phyloP scores from a whole-genome alignment of 2,329 filamentous ascomycete genomes.

The Penicillium sp. region DNA sequence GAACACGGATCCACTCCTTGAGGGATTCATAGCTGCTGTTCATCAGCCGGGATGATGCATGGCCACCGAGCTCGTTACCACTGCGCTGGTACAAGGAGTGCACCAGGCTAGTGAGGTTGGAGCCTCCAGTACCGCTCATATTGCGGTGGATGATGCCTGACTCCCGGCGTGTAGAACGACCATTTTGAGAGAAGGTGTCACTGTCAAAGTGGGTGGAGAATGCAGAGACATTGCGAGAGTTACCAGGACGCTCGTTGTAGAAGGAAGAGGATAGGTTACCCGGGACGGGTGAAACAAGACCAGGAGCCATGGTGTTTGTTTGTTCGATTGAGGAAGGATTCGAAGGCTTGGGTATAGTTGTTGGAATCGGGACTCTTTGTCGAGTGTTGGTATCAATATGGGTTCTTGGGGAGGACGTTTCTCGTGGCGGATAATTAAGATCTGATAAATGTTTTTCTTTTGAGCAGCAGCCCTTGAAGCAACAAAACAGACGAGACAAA shows the following conservation, averaged over 20 bases:
- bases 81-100: constrained; percentile 31
- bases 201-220: constrained; percentile 19
- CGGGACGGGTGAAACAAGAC: constrained; percentile 18
- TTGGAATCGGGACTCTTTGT: constrained; percentile 9
- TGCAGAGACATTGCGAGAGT: constrained; percentile 15
- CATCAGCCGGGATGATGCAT: constrained; percentile 29
- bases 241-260: constrained; percentile 11
- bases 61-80: constrained; percentile 30
- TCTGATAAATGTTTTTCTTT: constrained; percentile 15
- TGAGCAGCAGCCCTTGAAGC: constrained; percentile 20
- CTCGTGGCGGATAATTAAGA: constrained; percentile 7
- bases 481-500: constrained; percentile 18
- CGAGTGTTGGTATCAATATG: background rate
- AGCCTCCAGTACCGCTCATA: constrained; percentile 20
- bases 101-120: constrained; percentile 32
- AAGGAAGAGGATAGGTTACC: constrained; percentile 19
- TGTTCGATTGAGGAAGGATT: constrained; percentile 2
- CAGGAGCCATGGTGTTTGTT: constrained; percentile 18
- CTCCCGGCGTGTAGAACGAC: constrained; percentile 20
- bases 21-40: constrained; percentile 28
- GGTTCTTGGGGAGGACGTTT: background rate
- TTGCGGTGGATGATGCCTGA: constrained; percentile 13
- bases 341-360: background rate
- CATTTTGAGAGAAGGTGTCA: constrained; percentile 23
- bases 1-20: constrained; percentile 39